Evolutionary conservation across 2,329 filamentous ascomycete genomes (phyloP), one percentile per base, ranked within the genome.

Genomic region (Aspergillus quadricinctus): DNA sequence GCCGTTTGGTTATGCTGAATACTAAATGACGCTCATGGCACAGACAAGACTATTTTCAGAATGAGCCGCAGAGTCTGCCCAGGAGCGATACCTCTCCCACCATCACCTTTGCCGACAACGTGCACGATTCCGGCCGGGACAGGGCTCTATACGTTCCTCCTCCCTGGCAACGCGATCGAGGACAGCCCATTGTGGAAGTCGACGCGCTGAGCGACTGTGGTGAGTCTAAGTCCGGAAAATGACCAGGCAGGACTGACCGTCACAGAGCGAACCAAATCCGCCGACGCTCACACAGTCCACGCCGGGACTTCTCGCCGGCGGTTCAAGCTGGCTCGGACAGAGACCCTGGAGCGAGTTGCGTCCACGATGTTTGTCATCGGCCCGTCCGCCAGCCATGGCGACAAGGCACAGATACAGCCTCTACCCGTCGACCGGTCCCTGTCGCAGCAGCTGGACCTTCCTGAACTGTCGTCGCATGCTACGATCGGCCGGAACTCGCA

Each of bases 401-500:
- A n/a, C 17, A n/a, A 21, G 19, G 7, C 40, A 2, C 40, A 21
- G 40, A 21, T n/a, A 21, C n/a, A 43, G n/a, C 40, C 40, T 9
- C 17, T 43, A 7, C 40, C 40, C 9, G 7, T 43, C 7, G 40
- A 43, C 9, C n/a, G 1, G 29, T 59, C 58, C 17, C 57, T 66
- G 4, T 63, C 62, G 21, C 65, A 66, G 48, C 52, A 63, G 7
- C 55, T 65, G 3, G 61, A 74, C 50, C 66, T 77, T 48, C 76
- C 77, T 0, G 66, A 71, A 25, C 66, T 81, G 1, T 80, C 77
- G 3, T 69, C 72, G 17, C 71, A 75, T 37, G 74, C 73, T 3
- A 78, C 77, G 0, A 58, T 81, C 4, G 78, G 78, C 0, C 69
- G 77, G 2, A 81, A 81, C 57, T 80, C 77, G 0, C 66, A 74